Evolutionary conservation across 2,329 filamentous ascomycete species (phyloP).

Genomic region (Cordyceps pruinosa): DNA sequence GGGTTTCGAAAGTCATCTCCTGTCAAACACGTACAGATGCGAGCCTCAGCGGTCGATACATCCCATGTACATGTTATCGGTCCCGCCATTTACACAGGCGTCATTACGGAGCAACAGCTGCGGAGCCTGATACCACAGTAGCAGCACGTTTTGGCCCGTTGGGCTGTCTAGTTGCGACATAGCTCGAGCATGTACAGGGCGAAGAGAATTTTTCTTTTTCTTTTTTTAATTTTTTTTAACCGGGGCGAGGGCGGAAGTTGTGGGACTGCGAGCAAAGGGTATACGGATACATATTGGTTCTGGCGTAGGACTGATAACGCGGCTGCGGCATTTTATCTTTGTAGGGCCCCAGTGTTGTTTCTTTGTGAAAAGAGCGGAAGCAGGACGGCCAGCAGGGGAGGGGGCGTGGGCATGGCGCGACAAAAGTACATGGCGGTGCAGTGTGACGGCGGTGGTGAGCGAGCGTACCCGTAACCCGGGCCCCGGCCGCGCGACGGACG

Average conservation of each 20-base stretch:
- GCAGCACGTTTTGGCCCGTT: not conserved
- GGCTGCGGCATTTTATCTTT: constrained; percentile 13
- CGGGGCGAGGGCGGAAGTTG: not conserved
- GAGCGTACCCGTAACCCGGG: not conserved
- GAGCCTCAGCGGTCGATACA: constrained; percentile 5
- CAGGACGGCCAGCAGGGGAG: too few species aligned
- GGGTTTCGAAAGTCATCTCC: not conserved
- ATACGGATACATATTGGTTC: not conserved
- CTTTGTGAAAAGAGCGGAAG: not conserved
- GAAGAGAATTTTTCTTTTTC: not conserved
- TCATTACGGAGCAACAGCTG: constrained; percentile 12
- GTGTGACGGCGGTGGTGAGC: not conserved
- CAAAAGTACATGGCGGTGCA: not conserved
- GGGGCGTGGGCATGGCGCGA: not conserved
- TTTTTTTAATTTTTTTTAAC: not conserved
- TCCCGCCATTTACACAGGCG: constrained; percentile 9
- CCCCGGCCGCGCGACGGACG: not conserved
- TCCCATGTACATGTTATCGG: constrained; percentile 10
- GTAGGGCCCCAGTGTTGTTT: constrained; percentile 8
- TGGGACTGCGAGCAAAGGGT: not conserved
- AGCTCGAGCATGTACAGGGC: not conserved
- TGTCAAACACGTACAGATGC: constrained; percentile 8
- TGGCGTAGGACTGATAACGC: constrained; percentile 12
- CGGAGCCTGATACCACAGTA: constrained; percentile 11
- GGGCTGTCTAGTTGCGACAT: not conserved